Evolutionary conservation across 306 rosid genomes (phyloP), one percentile per base, ranked within the genome.

Genomic region (Fragaria iinumae): DNA sequence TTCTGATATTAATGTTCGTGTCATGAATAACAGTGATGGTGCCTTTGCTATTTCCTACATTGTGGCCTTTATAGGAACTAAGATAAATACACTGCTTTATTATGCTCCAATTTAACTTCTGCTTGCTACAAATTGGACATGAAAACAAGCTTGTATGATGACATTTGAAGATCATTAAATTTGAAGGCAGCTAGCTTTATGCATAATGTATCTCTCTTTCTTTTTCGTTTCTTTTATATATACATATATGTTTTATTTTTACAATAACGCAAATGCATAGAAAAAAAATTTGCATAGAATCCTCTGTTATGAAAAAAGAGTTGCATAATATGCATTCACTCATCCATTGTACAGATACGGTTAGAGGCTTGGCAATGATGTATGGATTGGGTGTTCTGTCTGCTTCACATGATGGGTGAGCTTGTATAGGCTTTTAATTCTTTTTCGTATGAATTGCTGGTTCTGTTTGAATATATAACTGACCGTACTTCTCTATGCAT

Each of bases 401-500:
- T 55, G 91, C 93, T 68, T 95, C 99, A 50, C 99, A 95, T 80
- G 99, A 95, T 84, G 96, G 99, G 97, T 95, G 77, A 83, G 87
- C 79, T 74, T 50, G 25, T 77, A 17, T 77, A 70, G 7, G 75
- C 71, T 75, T 64, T 66, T 75, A 23, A 39, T 82, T 48, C 4
- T 73, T 0, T 36, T 71, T 44, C 29, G 64, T n/a, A 41, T 62
- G 75, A 53, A 50, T 16, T 76, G 17, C 38, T 68, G 44, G 16
- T 41, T 70, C 55, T 79, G 48, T 36, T 50, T 55, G 52, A 78
- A 50, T n/a, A 38, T 13, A 17, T 44, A 32, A 45, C 44, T 23
- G 48, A 32, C 14, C 56, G 55, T 65, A 47, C 50, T 56, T 45
- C 55, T 56, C 48, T 57, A 72, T 56, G 67, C 69, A 36, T 47